These are phyloP conservation scores for Penicillium alfredii DNA, from an alignment of 495 filamentous ascomycete genomes.

Conservation along the genomic window DNA sequence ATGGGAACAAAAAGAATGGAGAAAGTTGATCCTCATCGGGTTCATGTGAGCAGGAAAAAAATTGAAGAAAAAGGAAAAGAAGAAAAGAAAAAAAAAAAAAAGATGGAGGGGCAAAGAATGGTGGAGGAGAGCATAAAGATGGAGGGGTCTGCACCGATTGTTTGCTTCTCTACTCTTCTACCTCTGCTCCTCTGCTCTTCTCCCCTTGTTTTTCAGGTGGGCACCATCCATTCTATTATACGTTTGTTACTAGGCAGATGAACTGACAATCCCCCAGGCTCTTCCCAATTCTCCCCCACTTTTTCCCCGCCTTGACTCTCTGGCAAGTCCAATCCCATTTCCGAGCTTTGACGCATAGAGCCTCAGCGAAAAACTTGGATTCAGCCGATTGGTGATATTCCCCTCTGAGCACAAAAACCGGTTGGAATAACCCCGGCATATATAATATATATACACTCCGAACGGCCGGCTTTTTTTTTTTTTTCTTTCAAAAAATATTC, in stretches of 20 bases:
- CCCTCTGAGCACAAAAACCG: too few species aligned
- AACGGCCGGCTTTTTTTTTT: too few species aligned
- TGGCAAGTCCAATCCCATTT: constrained; percentile 6
- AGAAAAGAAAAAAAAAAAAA: constrained; percentile 3
- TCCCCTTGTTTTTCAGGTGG: not conserved
- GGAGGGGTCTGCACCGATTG: too few species aligned
- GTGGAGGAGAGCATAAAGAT: too few species aligned
- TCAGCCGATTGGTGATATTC: too few species aligned
- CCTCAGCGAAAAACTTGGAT: constrained; percentile 7
- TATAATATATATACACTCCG: too few species aligned
- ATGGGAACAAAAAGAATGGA: constrained; percentile 6
- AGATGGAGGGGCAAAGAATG: too few species aligned
- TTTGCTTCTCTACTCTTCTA: constrained; percentile 2
- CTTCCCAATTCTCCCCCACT: constrained; percentile 8
- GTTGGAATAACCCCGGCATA: too few species aligned
- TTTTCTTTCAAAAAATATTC: too few species aligned
- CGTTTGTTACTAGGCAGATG: too few species aligned
- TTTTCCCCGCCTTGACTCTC: constrained; percentile 12
- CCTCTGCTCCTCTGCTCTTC: not conserved
- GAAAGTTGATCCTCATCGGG: too few species aligned
- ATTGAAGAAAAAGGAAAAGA: constrained; percentile 12
- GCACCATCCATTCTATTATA: not conserved
- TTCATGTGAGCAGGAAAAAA: constrained; percentile 33
- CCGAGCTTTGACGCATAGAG: constrained; percentile 4
- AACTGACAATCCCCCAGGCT: too few species aligned